These are phyloP conservation scores for Penicillium occitanis DNA, from an alignment of 2,329 filamentous ascomycete species.

Conservation along the genomic window DNA sequence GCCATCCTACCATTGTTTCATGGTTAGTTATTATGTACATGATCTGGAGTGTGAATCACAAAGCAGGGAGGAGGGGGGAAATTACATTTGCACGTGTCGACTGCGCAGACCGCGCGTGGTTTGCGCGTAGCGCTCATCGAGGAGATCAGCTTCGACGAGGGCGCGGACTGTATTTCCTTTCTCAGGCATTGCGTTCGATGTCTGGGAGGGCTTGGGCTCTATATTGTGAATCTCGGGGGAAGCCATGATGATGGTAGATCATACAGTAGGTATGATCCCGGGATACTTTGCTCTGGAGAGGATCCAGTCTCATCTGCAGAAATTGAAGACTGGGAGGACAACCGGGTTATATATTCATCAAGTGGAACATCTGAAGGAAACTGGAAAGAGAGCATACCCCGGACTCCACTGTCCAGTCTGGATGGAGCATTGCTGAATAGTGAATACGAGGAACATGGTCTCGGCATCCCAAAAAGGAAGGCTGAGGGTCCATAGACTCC, in stretches of 20 bases:
- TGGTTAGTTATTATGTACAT: too few species aligned
- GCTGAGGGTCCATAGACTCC: background rate
- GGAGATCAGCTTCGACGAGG: constrained; percentile 42
- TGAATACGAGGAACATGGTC: background rate
- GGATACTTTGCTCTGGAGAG: too few species aligned
- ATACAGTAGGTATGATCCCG: too few species aligned
- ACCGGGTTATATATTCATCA: background rate
- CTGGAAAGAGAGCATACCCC: background rate
- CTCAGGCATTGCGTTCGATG: background rate
- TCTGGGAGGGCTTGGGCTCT: background rate
- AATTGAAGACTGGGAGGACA: background rate
- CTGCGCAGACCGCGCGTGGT: constrained; percentile 46
- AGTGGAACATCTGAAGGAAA: background rate
- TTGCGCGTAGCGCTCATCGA: constrained; percentile 42
- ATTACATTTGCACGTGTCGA: constrained; percentile 54
- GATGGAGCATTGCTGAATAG: too few species aligned
- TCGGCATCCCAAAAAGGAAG: background rate
- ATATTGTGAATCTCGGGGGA: background rate
- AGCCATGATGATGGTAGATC: background rate
- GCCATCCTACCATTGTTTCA: constrained; percentile 42
- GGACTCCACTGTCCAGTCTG: background rate
- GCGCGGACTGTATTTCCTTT: constrained; percentile 30
- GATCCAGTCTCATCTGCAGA: background rate
- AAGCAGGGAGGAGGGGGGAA: too few species aligned
- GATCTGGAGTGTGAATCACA: too few species aligned